Evolutionary conservation across 129 eudicot genomes (phyloP), one percentile per base, ranked within the genome.

Genomic region (Chrysanthemum seticuspe): DNA sequence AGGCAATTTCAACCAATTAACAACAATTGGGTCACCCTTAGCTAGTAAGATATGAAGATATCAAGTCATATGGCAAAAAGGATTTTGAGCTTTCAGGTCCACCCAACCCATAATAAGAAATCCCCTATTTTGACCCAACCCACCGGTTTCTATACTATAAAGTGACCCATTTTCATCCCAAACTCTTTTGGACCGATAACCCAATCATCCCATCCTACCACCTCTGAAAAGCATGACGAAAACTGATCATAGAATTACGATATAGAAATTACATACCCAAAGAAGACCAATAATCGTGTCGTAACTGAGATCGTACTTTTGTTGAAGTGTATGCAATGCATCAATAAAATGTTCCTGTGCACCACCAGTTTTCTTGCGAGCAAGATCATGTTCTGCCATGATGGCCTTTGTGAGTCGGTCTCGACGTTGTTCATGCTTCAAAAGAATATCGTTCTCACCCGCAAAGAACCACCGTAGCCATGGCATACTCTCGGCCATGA

Each of bases 221-320:
- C 47, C 47, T 40, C 47, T 40, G 2, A 40, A 40, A 40, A 40
- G 47, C 47, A 40, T 6, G 47, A 1, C 47, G 47, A 40, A 40
- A 7, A 40, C 47, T 40, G 47, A 40, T 40, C 10, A 40, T 40
- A 40, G 47, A 40, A 40, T 40, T 40, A 47, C 59, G 25, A 51
- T 11, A 54, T 13, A 52, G 14, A 1, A 51, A 23, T 25, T 29
- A 68, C 79, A 2, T 85, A 93, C 97, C 98, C 98, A 93, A 52
- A 93, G 96, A 50, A 93, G 97, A 2, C 97, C 87, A 53, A 87
- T 87, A 10, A 93, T 75, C 0, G 98, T 93, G 82, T 93, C 97
- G 34, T 93, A 92, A 62, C 92, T 84, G 18, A 93, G 86, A 47
- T 93, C 96, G 57, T 93, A 93, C 70, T 89, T 75, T 13, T 89